These are phyloP conservation scores for Scedosporium apiospermum DNA, from an alignment of 2,329 filamentous ascomycete genomes.

Conservation along the genomic window DNA sequence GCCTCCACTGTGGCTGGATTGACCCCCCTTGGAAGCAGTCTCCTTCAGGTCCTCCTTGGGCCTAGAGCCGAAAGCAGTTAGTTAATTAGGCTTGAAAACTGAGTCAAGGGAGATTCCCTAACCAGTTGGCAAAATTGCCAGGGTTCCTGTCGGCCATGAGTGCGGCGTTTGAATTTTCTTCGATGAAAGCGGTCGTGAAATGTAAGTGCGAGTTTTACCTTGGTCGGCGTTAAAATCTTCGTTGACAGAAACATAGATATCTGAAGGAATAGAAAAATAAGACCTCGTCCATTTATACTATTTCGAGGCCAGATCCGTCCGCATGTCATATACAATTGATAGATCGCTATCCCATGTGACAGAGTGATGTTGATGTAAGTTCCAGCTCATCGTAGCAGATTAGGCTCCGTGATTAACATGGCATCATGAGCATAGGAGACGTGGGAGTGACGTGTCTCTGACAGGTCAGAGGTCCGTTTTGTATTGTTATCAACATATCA, in stretches of 20 bases:
- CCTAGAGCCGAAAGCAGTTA: slow-evolving; percentile 10
- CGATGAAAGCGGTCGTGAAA: background rate
- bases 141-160: slow-evolving; percentile 2
- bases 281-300: background rate
- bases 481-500: too few species aligned
- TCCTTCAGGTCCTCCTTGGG: slow-evolving; percentile 33
- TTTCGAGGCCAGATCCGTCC: background rate
- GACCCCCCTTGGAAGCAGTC: slow-evolving; percentile 31
- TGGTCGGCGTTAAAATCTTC: background rate
- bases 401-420: background rate
- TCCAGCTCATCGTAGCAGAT: background rate
- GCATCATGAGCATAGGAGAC: background rate
- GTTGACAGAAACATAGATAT: background rate
- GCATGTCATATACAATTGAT: background rate
- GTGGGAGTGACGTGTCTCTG: background rate
- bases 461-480: too few species aligned
- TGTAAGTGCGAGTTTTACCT: background rate
- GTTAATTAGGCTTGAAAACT: background rate
- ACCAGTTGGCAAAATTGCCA: slow-evolving; percentile 5
- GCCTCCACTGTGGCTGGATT: slow-evolving; percentile 25
- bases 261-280: background rate
- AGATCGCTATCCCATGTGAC: background rate
- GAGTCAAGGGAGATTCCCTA: background rate
- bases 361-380: background rate
- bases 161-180: background rate